Evolutionary conservation across 371 early-diverging fungal genomes (phyloP).

Genomic region (Zancudomyces culisetae): DNA sequence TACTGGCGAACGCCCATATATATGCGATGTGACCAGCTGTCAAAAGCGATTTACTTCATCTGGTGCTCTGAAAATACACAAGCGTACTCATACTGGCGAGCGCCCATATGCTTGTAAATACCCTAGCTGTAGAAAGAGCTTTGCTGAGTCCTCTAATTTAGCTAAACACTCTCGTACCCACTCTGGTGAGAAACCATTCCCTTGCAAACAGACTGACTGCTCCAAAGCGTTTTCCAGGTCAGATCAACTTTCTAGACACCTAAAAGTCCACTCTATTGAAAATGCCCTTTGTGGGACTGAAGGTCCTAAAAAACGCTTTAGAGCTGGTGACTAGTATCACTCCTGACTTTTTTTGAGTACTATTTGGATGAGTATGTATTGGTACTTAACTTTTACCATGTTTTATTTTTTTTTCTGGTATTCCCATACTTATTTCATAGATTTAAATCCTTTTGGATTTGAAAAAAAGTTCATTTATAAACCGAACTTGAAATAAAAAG

Average conservation of each 20-base stretch:
- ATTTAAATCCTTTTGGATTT: too few relatives aligned
- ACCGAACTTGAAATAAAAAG: too few relatives aligned
- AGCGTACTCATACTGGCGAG: conserved; percentile 60
- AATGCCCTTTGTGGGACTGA: too few relatives aligned
- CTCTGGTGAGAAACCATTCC: conserved; percentile 60
- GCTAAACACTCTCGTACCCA: conserved; percentile 68
- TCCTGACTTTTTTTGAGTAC: too few relatives aligned
- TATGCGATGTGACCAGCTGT: conserved; percentile 42
- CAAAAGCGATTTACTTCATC: conserved; percentile 57
- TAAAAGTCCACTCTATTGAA: conserved; percentile 51
- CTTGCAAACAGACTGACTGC: conserved; percentile 43
- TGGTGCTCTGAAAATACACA: conserved; percentile 58
- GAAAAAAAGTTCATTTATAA: too few relatives aligned
- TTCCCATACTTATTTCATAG: too few relatives aligned
- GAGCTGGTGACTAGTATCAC: too few relatives aligned
- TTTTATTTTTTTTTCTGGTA: too few relatives aligned
- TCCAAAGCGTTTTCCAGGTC: conserved; percentile 56
- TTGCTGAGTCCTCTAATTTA: conserved; percentile 63
- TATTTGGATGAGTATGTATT: too few relatives aligned
- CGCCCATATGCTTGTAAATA: conserved; percentile 48
- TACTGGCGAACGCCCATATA: conserved; percentile 54
- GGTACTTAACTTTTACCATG: too few relatives aligned
- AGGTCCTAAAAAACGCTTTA: too few relatives aligned
- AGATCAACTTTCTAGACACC: conserved; percentile 1
- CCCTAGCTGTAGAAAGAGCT: conserved; percentile 49